A percentile compares a stretch with the other conserved stretches of the same genome.
phyloP scores from a whole-genome alignment of 768 basidiomycete genomes.

The Tephrocybe sp. region DNA sequence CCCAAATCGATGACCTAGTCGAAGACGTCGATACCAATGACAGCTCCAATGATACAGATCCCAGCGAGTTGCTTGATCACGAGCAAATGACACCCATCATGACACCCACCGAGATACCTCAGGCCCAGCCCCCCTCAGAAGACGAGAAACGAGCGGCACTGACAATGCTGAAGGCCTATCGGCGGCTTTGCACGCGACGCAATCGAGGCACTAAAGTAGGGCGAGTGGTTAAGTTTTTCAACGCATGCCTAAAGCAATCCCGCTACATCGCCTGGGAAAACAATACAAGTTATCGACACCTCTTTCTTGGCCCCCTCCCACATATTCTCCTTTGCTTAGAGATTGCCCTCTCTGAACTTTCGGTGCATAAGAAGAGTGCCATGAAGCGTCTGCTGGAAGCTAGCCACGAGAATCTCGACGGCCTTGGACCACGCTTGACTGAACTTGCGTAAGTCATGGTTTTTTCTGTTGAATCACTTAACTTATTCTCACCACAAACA shows the following conservation, averaged over 20 bases:
- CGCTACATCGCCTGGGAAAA: constrained; percentile 26
- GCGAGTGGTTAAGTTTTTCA: constrained; percentile 24
- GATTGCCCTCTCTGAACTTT: constrained; percentile 21
- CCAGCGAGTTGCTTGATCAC: not conserved
- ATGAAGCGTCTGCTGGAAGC: constrained; percentile 29
- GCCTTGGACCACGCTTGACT: constrained; percentile 26
- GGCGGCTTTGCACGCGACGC: constrained; percentile 5
- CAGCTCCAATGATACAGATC: not conserved
- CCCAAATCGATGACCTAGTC: not conserved
- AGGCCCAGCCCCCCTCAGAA: constrained; percentile 11
- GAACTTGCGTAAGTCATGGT: constrained; percentile 31
- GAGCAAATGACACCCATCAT: not conserved
- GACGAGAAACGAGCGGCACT: constrained; percentile 26
- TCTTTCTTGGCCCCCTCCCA: constrained; percentile 40
- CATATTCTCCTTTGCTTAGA: constrained; percentile 43
- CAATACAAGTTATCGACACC: constrained; percentile 28
- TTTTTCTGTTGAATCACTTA: not conserved
- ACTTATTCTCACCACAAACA: constrained; percentile 1
- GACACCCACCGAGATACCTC: constrained; percentile 2
- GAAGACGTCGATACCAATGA: not conserved
- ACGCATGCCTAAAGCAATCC: constrained; percentile 26
- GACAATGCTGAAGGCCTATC: constrained; percentile 19
- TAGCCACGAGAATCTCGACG: constrained; percentile 36
- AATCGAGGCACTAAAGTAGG: constrained; percentile 1
- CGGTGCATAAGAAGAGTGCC: constrained; percentile 27